Evolutionary conservation across 1,284 basidiomycete genomes (phyloP).

Genomic region (Vanrija sp.): DNA sequence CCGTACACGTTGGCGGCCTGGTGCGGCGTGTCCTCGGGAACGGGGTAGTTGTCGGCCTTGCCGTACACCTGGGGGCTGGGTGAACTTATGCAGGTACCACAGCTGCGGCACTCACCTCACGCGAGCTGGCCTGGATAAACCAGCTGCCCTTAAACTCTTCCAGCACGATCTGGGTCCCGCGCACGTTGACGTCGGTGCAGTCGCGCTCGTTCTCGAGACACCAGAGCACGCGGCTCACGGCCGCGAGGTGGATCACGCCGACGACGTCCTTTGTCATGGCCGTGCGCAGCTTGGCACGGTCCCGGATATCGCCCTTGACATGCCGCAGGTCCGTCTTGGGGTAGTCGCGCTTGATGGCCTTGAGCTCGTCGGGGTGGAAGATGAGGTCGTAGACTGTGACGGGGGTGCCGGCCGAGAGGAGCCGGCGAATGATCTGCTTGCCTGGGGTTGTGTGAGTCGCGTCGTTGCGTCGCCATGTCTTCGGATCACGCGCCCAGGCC

Average conservation of each 20-base stretch:
- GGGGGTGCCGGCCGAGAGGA: slow-evolving; percentile 13
- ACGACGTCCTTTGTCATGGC: slow-evolving; percentile 19
- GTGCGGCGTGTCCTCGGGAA: slow-evolving; percentile 18
- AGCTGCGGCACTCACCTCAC: slow-evolving; percentile 14
- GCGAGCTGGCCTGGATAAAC: slow-evolving; percentile 36
- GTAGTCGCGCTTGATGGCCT: slow-evolving; percentile 10
- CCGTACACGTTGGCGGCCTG: slow-evolving; percentile 26
- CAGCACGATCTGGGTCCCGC: slow-evolving; percentile 25
- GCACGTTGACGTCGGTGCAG: slow-evolving; percentile 36
- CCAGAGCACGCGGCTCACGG: slow-evolving; percentile 25
- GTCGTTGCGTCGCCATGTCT: too few relatives aligned
- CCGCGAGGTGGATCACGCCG: slow-evolving; percentile 30
- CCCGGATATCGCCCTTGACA: slow-evolving; percentile 22
- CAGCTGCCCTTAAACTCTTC: slow-evolving; percentile 22
- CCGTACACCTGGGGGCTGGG: slow-evolving; percentile 23
- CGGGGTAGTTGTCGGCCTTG: slow-evolving; percentile 19
- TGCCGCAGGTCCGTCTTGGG: slow-evolving; percentile 13
- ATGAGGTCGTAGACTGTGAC: slow-evolving; percentile 24
- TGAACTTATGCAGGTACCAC: too few relatives aligned
- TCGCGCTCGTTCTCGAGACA: slow-evolving; percentile 31
- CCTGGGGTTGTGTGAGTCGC: slow-evolving; percentile 8
- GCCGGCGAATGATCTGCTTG: slow-evolving; percentile 23
- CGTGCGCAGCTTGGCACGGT: slow-evolving; percentile 7
- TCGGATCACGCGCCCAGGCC: too few relatives aligned
- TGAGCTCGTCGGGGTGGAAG: slow-evolving; percentile 21